Conservation (phyloP, 768 basidiomycete species). For the Coprinopsis strossmayeri region DNA sequence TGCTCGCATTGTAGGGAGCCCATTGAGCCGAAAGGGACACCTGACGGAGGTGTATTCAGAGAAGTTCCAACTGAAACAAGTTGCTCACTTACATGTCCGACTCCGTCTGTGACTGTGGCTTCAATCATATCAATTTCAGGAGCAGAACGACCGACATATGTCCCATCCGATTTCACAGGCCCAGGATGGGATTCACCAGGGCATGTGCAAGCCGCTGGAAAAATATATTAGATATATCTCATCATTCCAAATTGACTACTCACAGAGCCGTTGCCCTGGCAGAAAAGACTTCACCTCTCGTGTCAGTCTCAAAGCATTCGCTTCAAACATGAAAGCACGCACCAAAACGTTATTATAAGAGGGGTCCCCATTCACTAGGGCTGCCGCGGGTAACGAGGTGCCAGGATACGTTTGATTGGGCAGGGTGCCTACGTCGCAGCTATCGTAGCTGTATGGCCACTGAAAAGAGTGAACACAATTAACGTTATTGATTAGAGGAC, state of each 20-base stretch:
- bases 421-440: conserved; percentile 77
- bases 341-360: conserved; percentile 32
- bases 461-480: conserved; percentile 2
- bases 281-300: conserved; percentile 76
- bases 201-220: conserved; percentile 31
- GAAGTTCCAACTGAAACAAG: not conserved
- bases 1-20: conserved; percentile 51
- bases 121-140: conserved; percentile 71
- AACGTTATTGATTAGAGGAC: not conserved
- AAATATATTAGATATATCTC: not conserved
- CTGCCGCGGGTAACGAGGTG: conserved; percentile 39
- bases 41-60: conserved; percentile 13
- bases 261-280: conserved; percentile 48
- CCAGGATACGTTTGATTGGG: conserved; percentile 72
- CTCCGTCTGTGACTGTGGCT: conserved; percentile 31
- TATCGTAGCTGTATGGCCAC: conserved; percentile 70
- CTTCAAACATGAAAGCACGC: not conserved
- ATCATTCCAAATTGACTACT: not conserved
- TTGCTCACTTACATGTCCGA: conserved; percentile 18
- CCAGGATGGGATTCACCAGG: conserved; percentile 36
- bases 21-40: conserved; percentile 45
- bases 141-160: conserved; percentile 52
- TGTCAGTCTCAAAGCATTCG: no score
- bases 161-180: conserved; percentile 35
- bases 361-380: conserved; percentile 36